These are phyloP conservation scores for Xerocomellus intermedius DNA, from an alignment of 768 basidiomycete genomes.

Conservation along the genomic window DNA sequence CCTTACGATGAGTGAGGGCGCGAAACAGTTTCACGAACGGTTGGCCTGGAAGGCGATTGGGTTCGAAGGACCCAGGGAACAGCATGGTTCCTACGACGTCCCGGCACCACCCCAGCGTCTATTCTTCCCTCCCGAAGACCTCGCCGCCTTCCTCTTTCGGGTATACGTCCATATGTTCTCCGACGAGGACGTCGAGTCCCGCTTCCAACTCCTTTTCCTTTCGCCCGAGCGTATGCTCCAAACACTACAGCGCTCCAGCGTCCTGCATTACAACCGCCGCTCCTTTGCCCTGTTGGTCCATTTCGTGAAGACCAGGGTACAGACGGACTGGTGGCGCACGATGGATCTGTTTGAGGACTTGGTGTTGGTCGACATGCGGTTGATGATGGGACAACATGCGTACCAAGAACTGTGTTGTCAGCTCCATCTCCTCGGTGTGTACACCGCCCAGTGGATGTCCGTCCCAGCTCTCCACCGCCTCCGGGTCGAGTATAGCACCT, in stretches of 20 bases:
- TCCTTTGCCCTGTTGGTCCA: constrained; percentile 47
- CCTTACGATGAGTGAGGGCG: not conserved
- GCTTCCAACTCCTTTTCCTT: not conserved
- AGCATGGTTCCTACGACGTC: no score
- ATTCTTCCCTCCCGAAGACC: constrained; percentile 16
- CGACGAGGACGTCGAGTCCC: constrained; percentile 17
- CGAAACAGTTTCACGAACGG: constrained; percentile 24
- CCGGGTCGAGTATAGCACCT: not conserved
- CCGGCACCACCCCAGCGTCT: not conserved
- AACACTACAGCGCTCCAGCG: constrained; percentile 1
- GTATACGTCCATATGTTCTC: constrained; percentile 29
- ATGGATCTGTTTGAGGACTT: constrained; percentile 36
- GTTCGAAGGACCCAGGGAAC: not conserved
- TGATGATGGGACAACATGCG: constrained; percentile 27
- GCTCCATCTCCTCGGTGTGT: constrained; percentile 40
- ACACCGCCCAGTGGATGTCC: constrained; percentile 21
- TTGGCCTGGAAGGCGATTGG: constrained; percentile 23
- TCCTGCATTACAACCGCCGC: constrained; percentile 46
- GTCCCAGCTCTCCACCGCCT: not conserved
- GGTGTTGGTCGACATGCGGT: constrained; percentile 1
- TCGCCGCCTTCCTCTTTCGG: constrained; percentile 19
- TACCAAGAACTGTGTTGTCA: constrained; percentile 47
- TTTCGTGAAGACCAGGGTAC: constrained; percentile 37
- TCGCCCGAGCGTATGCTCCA: not conserved
- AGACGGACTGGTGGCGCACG: constrained; percentile 40